Evolutionary conservation across 495 filamentous ascomycete species (phyloP), one percentile per base, ranked within the genome.

Genomic region (Annulohypoxylon moriforme): DNA sequence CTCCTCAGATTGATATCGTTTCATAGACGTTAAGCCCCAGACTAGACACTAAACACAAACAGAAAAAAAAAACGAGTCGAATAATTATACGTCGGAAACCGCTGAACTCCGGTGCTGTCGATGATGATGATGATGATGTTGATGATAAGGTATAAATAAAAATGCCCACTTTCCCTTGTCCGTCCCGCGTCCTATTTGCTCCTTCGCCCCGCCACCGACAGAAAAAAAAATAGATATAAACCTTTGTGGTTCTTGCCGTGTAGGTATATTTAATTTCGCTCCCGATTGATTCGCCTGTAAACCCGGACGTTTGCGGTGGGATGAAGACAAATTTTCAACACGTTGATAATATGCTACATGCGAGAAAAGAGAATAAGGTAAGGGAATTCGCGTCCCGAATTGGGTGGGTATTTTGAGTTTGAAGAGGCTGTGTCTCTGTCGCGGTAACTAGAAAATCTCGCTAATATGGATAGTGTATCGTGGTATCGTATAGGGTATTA

Each of bases 401-500:
- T n/a, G 47, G 47, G 60, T 40, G 42, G 61, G 33, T 60, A 57
- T 29, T 29, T 62, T 38, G 20, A 36, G 40, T 58, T 62, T 40
- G 56, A 66, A 65, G 47, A 68, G 38, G 38, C 14, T 68, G 46
- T 65, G 59, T 64, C 40, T 34, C 33, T 29, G 27, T 20, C 36
- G 18, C 22, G 20, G 38, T 11, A 40, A 59, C 29, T 16, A 20
- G 4, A n/a, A 22, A 22, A 7, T 42, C 16, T 40, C 34, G 16
- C 62, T 46, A 58, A 11, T 59, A 67, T 62, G 63, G 49, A 16
- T 13, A 36, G 25, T 22, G 47, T 56, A 36, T 68, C 60, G 60
- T 68, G 38, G 56, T 72, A 67, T 69, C 58, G 66, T 65, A 57
- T 69, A 16, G 56, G 42, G 57, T 73, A 73, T 73, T 73, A 73